Conservation (phyloP, 495 filamentous ascomycete genomes). For the Xylaria scruposa region DNA sequence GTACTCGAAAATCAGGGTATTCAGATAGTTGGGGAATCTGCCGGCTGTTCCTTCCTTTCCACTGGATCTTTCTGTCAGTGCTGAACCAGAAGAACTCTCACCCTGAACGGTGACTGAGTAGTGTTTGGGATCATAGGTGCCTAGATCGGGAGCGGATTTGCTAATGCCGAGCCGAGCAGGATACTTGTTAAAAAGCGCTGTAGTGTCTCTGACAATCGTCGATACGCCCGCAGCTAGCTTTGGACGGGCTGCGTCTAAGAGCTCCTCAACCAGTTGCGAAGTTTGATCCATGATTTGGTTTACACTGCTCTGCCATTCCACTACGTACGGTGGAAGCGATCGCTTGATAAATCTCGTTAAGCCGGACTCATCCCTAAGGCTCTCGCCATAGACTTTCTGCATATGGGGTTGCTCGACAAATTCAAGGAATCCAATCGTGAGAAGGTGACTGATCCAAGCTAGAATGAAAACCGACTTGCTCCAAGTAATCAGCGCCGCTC, state of each 20-base stretch:
- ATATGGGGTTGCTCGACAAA: constrained; percentile 96
- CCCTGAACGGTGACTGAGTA: constrained; percentile 81
- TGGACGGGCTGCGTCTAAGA: constrained; percentile 85
- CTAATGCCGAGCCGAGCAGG: constrained; percentile 88
- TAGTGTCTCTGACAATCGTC: constrained; percentile 86
- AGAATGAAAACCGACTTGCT: constrained; percentile 83
- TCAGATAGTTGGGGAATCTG: constrained; percentile 58
- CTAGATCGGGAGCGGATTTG: constrained; percentile 78
- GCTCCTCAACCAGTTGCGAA: constrained; percentile 86
- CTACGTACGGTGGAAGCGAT: constrained; percentile 80
- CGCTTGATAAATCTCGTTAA: constrained; percentile 88
- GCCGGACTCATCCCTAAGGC: constrained; percentile 84
- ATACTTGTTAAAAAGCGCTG: constrained; percentile 85
- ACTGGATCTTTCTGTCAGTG: constrained; percentile 56
- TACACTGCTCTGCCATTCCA: constrained; percentile 77
- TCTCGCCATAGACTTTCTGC: constrained; percentile 93
- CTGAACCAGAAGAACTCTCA: constrained; percentile 57
- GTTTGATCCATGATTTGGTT: constrained; percentile 87
- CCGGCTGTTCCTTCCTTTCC: constrained; percentile 55
- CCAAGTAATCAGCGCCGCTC: constrained; percentile 88
- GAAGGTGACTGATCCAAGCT: constrained; percentile 82
- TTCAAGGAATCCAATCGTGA: constrained; percentile 87
- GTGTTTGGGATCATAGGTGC: constrained; percentile 81
- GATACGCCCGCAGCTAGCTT: constrained; percentile 87
- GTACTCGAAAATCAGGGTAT: constrained; percentile 83